Conservation (phyloP, 2,329 filamentous ascomycete genomes). For the Pestalotiopsis sp. region DNA sequence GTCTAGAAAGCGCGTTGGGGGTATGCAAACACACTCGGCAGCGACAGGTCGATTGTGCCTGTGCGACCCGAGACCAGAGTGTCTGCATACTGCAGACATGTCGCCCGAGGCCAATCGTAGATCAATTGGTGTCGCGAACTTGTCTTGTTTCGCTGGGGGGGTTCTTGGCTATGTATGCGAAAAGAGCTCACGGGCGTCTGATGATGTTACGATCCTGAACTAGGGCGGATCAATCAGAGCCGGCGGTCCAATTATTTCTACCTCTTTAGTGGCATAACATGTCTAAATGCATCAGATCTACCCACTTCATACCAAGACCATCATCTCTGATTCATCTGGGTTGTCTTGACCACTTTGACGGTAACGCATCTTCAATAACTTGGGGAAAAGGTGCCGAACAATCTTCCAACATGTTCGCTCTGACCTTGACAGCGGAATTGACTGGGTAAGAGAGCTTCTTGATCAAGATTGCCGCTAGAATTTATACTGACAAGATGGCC, state of each 20-base stretch:
- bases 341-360: neutral
- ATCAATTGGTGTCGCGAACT: slow-evolving; percentile 19
- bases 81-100: slow-evolving; percentile 61
- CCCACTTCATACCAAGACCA: neutral
- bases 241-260: neutral
- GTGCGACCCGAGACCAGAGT: slow-evolving; percentile 69
- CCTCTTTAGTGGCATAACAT: neutral
- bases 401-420: slow-evolving; percentile 59
- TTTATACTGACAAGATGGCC: slow-evolving; percentile 12
- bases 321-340: neutral
- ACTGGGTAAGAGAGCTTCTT: slow-evolving; percentile 56
- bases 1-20: slow-evolving; percentile 50
- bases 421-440: slow-evolving; percentile 70
- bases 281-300: neutral
- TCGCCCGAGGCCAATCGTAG: slow-evolving; percentile 19
- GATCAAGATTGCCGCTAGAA: neutral
- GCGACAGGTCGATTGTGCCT: slow-evolving; percentile 62
- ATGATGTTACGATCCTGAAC: slow-evolving; percentile 1
- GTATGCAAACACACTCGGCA: slow-evolving; percentile 63
- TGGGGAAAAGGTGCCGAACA: neutral
- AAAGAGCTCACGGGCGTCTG: slow-evolving; percentile 2
- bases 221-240: slow-evolving; percentile 8
- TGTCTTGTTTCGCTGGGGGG: slow-evolving; percentile 2
- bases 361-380: neutral
- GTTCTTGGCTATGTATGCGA: neutral